phyloP scores from a whole-genome alignment of 2,329 filamentous ascomycete species.

The Diaporthe ampelina region DNA sequence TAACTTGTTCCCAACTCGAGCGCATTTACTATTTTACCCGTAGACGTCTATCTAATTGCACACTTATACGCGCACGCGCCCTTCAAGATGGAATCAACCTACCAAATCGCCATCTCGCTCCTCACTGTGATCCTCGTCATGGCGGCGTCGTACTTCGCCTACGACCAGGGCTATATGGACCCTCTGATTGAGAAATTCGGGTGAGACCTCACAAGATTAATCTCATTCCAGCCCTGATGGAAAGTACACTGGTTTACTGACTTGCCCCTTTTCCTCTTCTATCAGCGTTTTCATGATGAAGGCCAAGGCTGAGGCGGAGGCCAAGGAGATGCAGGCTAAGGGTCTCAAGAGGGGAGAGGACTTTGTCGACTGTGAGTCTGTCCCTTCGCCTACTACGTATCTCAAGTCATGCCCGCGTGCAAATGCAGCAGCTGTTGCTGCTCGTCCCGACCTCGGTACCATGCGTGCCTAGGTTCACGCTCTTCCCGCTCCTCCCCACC shows the following conservation, averaged over 20 bases:
- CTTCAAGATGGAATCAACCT: conserved; percentile 39
- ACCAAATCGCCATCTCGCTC: conserved; percentile 47
- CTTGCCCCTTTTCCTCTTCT: not conserved
- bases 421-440: not conserved
- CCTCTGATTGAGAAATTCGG: conserved; percentile 55
- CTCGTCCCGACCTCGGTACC: not conserved
- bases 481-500: not conserved
- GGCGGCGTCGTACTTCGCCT: conserved; percentile 52
- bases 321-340: conserved; percentile 55
- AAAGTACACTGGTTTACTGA: conserved; percentile 1
- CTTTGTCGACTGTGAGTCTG: conserved; percentile 53
- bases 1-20: not conserved
- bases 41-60: not conserved
- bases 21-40: not conserved
- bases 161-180: conserved; percentile 55
- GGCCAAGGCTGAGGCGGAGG: conserved; percentile 57
- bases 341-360: conserved; percentile 56
- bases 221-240: not conserved
- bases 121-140: conserved; percentile 48
- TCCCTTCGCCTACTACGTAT: not conserved
- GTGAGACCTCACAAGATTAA: conserved; percentile 38
- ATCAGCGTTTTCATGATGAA: conserved; percentile 53
- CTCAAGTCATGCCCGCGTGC: not conserved
- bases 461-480: not conserved
- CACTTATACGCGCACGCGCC: not conserved